Evolutionary conservation across 345 rosid genomes (phyloP), one percentile per base, ranked within the genome.

Genomic region (Eucalyptus virginea): DNA sequence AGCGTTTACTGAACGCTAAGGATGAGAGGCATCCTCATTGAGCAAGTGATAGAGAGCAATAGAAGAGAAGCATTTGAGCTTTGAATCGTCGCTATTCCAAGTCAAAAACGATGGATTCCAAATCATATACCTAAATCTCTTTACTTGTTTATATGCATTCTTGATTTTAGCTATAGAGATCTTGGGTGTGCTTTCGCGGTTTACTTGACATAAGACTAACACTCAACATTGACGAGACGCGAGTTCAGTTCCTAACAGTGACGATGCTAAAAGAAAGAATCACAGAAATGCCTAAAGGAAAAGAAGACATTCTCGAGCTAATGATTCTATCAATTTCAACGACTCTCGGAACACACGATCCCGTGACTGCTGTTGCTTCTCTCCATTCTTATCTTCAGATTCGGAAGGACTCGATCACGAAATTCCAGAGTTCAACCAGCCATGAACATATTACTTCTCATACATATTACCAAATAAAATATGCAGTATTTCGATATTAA

Each of bases 1-100:
- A 19, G 24, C 0, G 0, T 52, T 52, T 52, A 19, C 24, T 19
- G 0, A 52, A 52, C 0, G 10, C 58, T 52, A 52, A 52, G 4
- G 24, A 8, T 52, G 11, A 52, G 24, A 52, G 10, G 24, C 11
- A 3, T 52, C 19, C 58, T 52, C 58, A 52, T 19, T 52, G 24
- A 52, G 11, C 58, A 52, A 52, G 58, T 52, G 2, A 52, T 52
- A 19, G 11, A 52, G 58, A 52, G 24, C 58, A 19, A 3, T 52
- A 19, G 2, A 52, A 52, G 5, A 52, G 10, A 52, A 52, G 2
- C 10, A 52, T 52, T 19, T 52, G 24, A 52, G 24, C 58, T 52
- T 52, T 52, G 24, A 5, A 52, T 52, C 24, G 1, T 52, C 2
- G 58, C 5, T 8, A 3, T 52, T 52, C 9, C 58, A 3, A 8